Evolutionary conservation across 169 alveolate species (phyloP), one percentile per base, ranked within the genome.

Genomic region (Cyclospora cayetanensis): DNA sequence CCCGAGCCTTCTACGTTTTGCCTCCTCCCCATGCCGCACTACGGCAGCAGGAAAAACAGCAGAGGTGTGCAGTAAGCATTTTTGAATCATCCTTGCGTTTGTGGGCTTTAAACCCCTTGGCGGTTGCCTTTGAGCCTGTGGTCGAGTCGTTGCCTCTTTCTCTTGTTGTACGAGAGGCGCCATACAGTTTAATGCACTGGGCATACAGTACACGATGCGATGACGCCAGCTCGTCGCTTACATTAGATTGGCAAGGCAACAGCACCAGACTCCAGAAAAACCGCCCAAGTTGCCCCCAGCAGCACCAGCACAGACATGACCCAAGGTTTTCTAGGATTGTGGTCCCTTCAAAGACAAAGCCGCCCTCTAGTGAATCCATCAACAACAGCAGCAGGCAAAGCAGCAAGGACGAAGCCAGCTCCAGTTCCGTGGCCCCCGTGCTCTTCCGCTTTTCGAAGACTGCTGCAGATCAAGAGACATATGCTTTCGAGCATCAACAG

Each of bases 101-200:
- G 42, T 76, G 89, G 93, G 83, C 90, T 5, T 89, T 76, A 46
- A 89, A 89, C 46, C 90, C 93, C 31, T 46, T 76, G n/a, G 90
- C 93, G 5, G 93, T 76, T 9, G 93, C 93, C 35, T 89, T 72
- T 29, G 93, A 89, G 42, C 93, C 93, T 1, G 93, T 89, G 9
- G 76, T 89, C 37, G 93, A 89, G 60, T 46, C 83, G 25, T 65
- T 76, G 0, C 82, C 90, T 9, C 42, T 89, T 0, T 25, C 52
- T 43, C 68, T 76, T 15, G 84, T 89, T n/a, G 22, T 65, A n/a
- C 65, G 93, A 18, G 93, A 89, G 20, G 82, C 85, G 7, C 90
- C 93, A 25, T 89, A 76, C 39, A 39, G 55, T 50, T 39, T 80
- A 25, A 80, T 80, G 89, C 50, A 50, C 52, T 50, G 4, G 39